These are phyloP conservation scores for Hygrocybe coccinea DNA, from an alignment of 768 basidiomycete genomes.

Conservation along the genomic window DNA sequence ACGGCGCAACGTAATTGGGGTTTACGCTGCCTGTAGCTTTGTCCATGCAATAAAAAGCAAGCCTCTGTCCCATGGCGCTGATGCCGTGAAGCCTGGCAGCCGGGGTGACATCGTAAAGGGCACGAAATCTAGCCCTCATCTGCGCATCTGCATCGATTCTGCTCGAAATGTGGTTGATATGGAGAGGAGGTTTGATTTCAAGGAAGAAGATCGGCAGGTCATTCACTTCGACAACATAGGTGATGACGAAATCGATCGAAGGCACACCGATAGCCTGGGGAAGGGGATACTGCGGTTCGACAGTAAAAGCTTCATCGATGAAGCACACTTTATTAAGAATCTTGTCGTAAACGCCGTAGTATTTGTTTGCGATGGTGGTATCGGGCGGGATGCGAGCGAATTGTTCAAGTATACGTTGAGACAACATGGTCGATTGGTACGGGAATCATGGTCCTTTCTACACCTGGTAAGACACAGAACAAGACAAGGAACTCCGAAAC, in stretches of 20 bases:
- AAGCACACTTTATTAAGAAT: conserved; percentile 2
- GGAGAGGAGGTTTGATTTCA: conserved; percentile 10
- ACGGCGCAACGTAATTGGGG: conserved; percentile 3
- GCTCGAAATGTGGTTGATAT: conserved; percentile 9
- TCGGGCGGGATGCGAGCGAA: conserved; percentile 11
- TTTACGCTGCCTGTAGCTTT: conserved; percentile 6
- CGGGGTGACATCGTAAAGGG: conserved; percentile 8
- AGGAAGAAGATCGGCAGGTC: conserved; percentile 13
- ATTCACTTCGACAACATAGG: conserved; percentile 5
- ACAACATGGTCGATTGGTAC: conserved; percentile 9
- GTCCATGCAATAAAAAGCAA: conserved; percentile 12
- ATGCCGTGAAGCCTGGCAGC: conserved; percentile 12
- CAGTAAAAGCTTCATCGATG: conserved; percentile 9
- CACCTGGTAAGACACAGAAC: too few relatives aligned
- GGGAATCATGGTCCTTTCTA: too few relatives aligned
- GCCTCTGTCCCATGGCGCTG: conserved; percentile 13
- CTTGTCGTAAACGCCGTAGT: conserved; percentile 9
- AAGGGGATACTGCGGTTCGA: conserved; percentile 13
- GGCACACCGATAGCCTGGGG: conserved; percentile 9
- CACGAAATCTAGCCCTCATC: conserved; percentile 11
- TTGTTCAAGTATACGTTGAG: conserved; percentile 7
- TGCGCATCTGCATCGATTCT: conserved; percentile 10
- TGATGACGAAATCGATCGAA: conserved; percentile 1
- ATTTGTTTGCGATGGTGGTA: conserved; percentile 10
- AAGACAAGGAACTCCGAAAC: too few relatives aligned